Percentiles rank a stretch among this genome's conserved stretches.
Conservation (phyloP, 2,329 filamentous ascomycete species). For the Hypoxylon sp. region DNA sequence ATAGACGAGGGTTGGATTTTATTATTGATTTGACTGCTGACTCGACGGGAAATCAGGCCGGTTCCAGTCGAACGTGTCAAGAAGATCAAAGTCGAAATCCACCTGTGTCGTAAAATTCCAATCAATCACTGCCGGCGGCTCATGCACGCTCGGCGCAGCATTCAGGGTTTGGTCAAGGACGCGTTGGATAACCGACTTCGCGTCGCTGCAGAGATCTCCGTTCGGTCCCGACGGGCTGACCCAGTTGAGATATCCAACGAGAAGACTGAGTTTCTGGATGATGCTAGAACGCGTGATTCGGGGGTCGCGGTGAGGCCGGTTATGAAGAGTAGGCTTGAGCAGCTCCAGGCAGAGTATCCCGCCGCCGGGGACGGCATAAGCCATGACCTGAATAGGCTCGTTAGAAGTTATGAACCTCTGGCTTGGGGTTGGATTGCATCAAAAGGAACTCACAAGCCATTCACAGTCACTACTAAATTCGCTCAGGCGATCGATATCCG, state of each 20-base stretch:
- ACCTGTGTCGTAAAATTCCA: constrained; percentile 52
- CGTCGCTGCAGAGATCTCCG: constrained; percentile 59
- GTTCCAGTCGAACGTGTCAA: constrained; percentile 64
- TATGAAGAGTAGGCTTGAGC: constrained; percentile 56
- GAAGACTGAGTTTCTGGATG: constrained; percentile 63
- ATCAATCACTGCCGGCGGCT: constrained; percentile 46
- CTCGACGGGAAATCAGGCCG: constrained; percentile 43
- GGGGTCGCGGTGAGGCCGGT: constrained; percentile 50
- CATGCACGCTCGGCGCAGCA: constrained; percentile 44
- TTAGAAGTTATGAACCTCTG: constrained; percentile 7
- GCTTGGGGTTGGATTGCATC: background rate
- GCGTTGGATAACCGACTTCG: constrained; percentile 61
- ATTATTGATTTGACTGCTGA: constrained; percentile 40
- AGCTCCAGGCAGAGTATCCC: constrained; percentile 65
- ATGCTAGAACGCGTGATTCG: constrained; percentile 60
- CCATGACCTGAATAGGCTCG: constrained; percentile 55
- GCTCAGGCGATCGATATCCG: constrained; percentile 59
- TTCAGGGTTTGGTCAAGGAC: constrained; percentile 64
- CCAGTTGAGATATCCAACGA: constrained; percentile 65
- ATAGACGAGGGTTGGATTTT: background rate
- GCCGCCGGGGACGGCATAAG: constrained; percentile 61
- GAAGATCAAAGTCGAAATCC: constrained; percentile 61
- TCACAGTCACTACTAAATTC: constrained; percentile 59
- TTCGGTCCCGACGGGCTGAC: constrained; percentile 62
- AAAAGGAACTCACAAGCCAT: constrained; percentile 57